Conservation (phyloP, 495 filamentous ascomycete genomes). For the Penicillium egyptiacum region DNA sequence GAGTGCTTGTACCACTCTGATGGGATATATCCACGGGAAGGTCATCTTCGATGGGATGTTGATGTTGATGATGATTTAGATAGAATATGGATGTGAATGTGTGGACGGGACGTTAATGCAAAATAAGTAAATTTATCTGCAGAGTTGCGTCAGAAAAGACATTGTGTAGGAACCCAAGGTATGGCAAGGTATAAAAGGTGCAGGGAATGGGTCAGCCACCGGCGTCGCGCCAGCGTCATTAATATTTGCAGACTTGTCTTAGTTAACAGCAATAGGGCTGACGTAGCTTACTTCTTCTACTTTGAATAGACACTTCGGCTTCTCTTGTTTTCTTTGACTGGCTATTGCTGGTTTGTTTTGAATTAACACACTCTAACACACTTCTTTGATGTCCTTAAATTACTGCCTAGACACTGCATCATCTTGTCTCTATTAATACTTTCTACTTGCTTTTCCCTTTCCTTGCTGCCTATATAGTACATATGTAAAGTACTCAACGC, state of each 20-base stretch:
- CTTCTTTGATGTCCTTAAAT: not conserved
- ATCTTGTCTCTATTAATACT: not conserved
- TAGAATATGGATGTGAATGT: not conserved
- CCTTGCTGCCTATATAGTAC: slow-evolving; percentile 7
- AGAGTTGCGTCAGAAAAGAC: slow-evolving; percentile 1
- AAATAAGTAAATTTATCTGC: not conserved
- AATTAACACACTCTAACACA: not conserved
- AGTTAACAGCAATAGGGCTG: too few species aligned
- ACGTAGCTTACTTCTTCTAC: not conserved
- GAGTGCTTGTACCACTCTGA: slow-evolving; percentile 63
- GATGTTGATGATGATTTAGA: not conserved
- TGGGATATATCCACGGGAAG: slow-evolving; percentile 54
- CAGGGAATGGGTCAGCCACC: slow-evolving; percentile 23
- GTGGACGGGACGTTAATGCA: slow-evolving; percentile 5
- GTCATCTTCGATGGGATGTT: slow-evolving; percentile 24
- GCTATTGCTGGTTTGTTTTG: not conserved
- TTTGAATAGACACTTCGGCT: not conserved
- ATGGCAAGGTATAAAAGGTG: slow-evolving; percentile 1
- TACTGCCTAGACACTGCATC: not conserved
- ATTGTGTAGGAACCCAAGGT: not conserved
- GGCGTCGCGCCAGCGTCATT: slow-evolving; percentile 30
- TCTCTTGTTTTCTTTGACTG: not conserved
- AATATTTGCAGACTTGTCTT: too few species aligned
- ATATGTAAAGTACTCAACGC: not conserved
- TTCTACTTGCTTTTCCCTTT: not conserved